Percentiles rank a stretch among this genome's conserved stretches.
Evolutionary conservation across 208 protist species (phyloP).

Genomic region (Crithidia fasciculata): DNA sequence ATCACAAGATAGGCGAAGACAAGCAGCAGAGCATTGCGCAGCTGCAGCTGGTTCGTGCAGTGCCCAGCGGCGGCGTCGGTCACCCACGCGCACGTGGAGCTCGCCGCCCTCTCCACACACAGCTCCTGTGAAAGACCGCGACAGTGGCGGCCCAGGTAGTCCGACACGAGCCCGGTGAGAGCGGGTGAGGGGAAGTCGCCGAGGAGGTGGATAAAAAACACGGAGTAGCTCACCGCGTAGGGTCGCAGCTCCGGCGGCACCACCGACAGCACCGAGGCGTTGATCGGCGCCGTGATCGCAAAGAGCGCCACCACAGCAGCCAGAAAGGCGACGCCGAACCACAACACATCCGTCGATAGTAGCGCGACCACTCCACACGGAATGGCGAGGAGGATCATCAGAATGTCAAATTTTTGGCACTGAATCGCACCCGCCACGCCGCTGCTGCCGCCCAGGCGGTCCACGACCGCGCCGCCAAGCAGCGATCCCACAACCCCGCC

Average conservation of each 20-base stretch:
- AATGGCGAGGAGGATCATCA: slow-evolving; percentile 56
- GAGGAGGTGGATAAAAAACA: slow-evolving; percentile 88
- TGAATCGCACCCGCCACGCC: slow-evolving; percentile 47
- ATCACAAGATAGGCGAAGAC: slow-evolving; percentile 58
- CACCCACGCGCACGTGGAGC: slow-evolving; percentile 56
- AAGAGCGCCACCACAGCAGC: slow-evolving; percentile 71
- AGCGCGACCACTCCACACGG: slow-evolving; percentile 57
- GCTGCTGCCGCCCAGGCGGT: slow-evolving; percentile 67
- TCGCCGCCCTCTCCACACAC: not conserved
- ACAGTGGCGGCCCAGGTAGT: slow-evolving; percentile 57
- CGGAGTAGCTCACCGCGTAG: slow-evolving; percentile 86
- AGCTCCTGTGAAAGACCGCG: not conserved
- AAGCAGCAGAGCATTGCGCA: slow-evolving; percentile 75
- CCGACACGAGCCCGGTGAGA: slow-evolving; percentile 71
- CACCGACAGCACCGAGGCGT: slow-evolving; percentile 69
- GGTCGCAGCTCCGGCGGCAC: slow-evolving; percentile 69
- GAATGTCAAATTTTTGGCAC: slow-evolving; percentile 58
- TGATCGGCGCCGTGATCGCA: slow-evolving; percentile 81
- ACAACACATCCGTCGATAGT: slow-evolving; percentile 21
- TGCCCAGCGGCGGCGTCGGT: slow-evolving; percentile 24
- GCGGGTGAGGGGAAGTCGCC: slow-evolving; percentile 91
- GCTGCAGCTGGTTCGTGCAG: slow-evolving; percentile 58
- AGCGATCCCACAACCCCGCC: slow-evolving; percentile 76
- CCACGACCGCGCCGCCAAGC: slow-evolving; percentile 62
- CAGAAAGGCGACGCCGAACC: slow-evolving; percentile 49